A percentile compares a stretch with the other conserved stretches of the same genome.
phyloP scores from a whole-genome alignment of 371 early-diverging fungal genomes.

The Mucor lusitanicus region DNA sequence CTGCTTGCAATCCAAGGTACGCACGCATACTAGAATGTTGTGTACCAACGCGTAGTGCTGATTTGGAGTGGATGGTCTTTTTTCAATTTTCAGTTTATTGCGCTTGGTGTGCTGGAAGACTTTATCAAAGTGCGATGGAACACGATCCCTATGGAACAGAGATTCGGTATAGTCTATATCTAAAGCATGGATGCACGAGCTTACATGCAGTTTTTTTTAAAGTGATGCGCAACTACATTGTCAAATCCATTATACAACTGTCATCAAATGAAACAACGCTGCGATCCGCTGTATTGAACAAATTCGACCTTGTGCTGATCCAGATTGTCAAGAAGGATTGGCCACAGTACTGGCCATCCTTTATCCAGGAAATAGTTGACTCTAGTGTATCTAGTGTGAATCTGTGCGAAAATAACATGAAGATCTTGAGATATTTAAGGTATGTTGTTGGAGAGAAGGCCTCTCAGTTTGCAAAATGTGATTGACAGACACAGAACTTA shows the following conservation, averaged over 20 bases:
- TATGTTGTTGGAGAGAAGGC: constrained; percentile 25
- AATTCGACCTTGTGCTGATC: constrained; percentile 89
- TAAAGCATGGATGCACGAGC: no score
- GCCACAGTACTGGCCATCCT: constrained; percentile 98
- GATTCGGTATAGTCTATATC: constrained; percentile 57
- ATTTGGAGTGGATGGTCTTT: neutral
- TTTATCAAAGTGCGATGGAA: constrained; percentile 96
- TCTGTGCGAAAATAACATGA: constrained; percentile 98
- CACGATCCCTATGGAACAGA: constrained; percentile 82
- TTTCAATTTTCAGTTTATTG: constrained; percentile 67
- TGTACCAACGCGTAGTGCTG: neutral
- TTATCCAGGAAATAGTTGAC: constrained; percentile 94
- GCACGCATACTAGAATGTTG: no score
- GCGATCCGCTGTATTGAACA: constrained; percentile 68
- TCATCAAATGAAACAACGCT: constrained; percentile 75
- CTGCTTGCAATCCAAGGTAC: constrained; percentile 81
- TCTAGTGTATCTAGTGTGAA: constrained; percentile 85
- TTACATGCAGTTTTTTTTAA: no score
- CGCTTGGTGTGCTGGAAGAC: constrained; percentile 91
- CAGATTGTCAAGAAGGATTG: constrained; percentile 99
- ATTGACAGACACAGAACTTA: constrained; percentile 17
- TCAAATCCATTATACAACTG: constrained; percentile 75
- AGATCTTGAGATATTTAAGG: constrained; percentile 92
- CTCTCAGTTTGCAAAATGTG: no score
- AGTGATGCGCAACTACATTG: constrained; percentile 90